Evolutionary conservation across 495 filamentous ascomycete species (phyloP).

Genomic region (Lentithecium fluviatile): DNA sequence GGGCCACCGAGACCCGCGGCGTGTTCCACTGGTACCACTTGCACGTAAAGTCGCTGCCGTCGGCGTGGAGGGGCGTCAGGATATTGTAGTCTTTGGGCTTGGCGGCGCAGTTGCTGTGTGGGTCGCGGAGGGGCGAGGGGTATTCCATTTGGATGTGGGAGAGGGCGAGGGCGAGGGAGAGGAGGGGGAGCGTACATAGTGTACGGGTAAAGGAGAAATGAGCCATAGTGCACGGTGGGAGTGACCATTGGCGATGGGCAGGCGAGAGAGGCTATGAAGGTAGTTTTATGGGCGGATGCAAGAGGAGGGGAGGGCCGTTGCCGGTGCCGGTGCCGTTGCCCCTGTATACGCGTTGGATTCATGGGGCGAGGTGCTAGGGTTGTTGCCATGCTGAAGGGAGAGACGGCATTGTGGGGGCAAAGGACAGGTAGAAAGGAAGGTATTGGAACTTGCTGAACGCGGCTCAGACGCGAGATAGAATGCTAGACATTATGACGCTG

Average conservation of each 20-base stretch:
- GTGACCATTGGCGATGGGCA: background rate
- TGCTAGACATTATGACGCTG: too few species aligned
- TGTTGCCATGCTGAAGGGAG: too few species aligned
- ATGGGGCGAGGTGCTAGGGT: background rate
- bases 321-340: background rate
- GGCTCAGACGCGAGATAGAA: too few species aligned
- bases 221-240: constrained; percentile 15
- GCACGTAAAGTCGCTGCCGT: constrained; percentile 61
- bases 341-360: constrained; percentile 1
- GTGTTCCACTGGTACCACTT: constrained; percentile 62
- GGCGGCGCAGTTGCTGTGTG: constrained; percentile 43
- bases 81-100: constrained; percentile 59
- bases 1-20: constrained; percentile 49
- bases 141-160: constrained; percentile 59
- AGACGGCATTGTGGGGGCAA: too few species aligned
- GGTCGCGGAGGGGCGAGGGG: constrained; percentile 52
- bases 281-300: constrained; percentile 8
- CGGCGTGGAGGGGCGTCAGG: constrained; percentile 52
- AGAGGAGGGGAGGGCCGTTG: constrained; percentile 6
- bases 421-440: too few species aligned
- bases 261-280: background rate
- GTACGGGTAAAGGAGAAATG: constrained; percentile 5
- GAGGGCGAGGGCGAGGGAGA: background rate
- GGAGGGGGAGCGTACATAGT: constrained; percentile 23
- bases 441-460: too few species aligned